A percentile compares a stretch with the other conserved stretches of the same genome.
These are phyloP conservation scores for Beta lomatogona DNA, from an alignment of 179 eudicot species.

Conservation along the genomic window DNA sequence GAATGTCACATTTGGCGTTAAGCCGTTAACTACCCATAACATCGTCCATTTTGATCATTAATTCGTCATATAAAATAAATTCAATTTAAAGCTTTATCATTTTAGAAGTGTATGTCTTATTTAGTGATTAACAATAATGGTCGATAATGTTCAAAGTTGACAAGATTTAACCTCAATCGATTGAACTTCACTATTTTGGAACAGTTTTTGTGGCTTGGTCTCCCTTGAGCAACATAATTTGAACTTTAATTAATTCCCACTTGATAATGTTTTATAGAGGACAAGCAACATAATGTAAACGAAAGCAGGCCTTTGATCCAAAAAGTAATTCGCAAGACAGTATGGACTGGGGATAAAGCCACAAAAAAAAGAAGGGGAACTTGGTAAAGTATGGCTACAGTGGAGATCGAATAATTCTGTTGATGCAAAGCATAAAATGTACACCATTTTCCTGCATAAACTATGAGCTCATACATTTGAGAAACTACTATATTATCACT, in stretches of 20 bases:
- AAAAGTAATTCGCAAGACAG: background rate
- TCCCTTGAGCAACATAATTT: background rate
- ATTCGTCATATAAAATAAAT: too few relatives aligned
- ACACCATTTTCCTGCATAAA: too few relatives aligned
- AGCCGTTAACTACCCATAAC: too few relatives aligned
- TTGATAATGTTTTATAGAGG: slow-evolving; percentile 21
- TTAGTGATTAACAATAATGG: background rate
- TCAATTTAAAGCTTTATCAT: background rate
- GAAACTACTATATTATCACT: too few relatives aligned
- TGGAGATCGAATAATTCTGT: background rate
- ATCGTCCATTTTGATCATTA: too few relatives aligned
- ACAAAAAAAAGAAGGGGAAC: background rate
- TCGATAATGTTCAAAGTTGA: background rate
- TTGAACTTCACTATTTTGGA: background rate
- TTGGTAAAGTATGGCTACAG: background rate
- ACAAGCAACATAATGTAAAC: slow-evolving; percentile 1
- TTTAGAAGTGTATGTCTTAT: background rate
- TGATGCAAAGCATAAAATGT: background rate
- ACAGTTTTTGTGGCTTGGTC: background rate
- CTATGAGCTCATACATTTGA: too few relatives aligned
- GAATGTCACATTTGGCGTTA: too few relatives aligned
- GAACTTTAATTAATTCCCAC: slow-evolving; percentile 19
- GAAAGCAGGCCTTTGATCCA: slow-evolving; percentile 12
- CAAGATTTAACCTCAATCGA: background rate
- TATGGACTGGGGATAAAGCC: slow-evolving; percentile 8